Percentiles rank a stretch among this genome's conserved stretches.
phyloP scores from a whole-genome alignment of 1,284 basidiomycete species.

The Golubevia sp. region DNA sequence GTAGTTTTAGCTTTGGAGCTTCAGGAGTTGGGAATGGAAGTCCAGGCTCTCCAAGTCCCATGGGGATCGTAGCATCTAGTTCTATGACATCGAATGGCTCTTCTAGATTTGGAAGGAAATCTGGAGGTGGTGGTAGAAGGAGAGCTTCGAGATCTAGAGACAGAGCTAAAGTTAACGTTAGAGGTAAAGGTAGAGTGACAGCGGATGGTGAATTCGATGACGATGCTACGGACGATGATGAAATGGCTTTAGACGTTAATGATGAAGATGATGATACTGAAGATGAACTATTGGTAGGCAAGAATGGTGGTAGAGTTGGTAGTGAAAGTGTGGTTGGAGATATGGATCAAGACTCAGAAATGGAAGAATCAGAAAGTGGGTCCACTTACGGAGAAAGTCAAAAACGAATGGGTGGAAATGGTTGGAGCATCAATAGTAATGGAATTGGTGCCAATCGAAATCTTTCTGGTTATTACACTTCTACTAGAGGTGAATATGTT shows the following conservation, averaged over 20 bases:
- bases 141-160: too few species aligned
- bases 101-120: too few species aligned
- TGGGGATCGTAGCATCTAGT: background rate
- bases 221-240: background rate
- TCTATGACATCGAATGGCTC: too few species aligned
- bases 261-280: background rate
- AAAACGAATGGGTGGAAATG: background rate
- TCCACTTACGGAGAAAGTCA: background rate
- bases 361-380: background rate
- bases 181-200: background rate
- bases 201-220: background rate
- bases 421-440: background rate
- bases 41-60: background rate
- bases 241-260: background rate
- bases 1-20: too few species aligned
- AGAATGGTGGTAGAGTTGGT: background rate
- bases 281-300: background rate
- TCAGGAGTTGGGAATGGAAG: too few species aligned
- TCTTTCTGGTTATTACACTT: background rate
- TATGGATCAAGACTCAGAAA: background rate
- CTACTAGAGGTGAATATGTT: background rate
- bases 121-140: background rate
- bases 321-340: background rate
- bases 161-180: background rate
- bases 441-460: background rate